Conservation (phyloP, 345 rosid species). For the Noccaea bulbosa region DNA sequence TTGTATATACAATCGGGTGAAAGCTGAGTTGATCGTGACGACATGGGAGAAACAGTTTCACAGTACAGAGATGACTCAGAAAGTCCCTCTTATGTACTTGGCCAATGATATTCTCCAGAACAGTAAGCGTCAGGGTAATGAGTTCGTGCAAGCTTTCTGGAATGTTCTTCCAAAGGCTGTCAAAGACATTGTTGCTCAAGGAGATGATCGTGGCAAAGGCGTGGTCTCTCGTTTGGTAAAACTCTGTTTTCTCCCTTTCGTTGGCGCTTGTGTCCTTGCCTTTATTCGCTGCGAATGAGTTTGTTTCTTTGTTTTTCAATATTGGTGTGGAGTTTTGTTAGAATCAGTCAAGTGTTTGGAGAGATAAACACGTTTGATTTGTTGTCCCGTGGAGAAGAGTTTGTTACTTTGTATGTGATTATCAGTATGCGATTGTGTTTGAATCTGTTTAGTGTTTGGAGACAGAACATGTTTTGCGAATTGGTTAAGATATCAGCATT, state of each 20-base stretch:
- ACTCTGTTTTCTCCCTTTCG: slow-evolving; percentile 2
- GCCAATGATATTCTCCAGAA: slow-evolving; percentile 96
- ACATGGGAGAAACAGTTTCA: slow-evolving; percentile 98
- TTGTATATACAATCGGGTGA: slow-evolving; percentile 91
- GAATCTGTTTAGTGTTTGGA: too few relatives aligned
- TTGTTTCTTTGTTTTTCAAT: background rate
- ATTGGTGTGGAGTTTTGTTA: background rate
- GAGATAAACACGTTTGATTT: background rate
- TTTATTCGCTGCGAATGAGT: background rate
- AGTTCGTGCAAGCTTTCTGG: slow-evolving; percentile 91
- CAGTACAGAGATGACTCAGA: slow-evolving; percentile 68
- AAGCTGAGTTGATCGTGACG: slow-evolving; percentile 77
- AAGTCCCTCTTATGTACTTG: slow-evolving; percentile 88
- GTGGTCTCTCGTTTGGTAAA: slow-evolving; percentile 78
- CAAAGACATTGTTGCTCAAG: slow-evolving; percentile 67
- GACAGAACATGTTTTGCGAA: background rate
- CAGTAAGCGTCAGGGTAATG: slow-evolving; percentile 92
- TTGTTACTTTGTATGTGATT: background rate
- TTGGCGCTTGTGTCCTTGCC: slow-evolving; percentile 8
- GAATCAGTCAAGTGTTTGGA: background rate
- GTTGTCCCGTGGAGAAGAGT: background rate
- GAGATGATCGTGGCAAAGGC: slow-evolving; percentile 80
- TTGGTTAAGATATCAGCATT: background rate
- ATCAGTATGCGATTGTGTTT: background rate
- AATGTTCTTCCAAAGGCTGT: slow-evolving; percentile 91